These are phyloP conservation scores for Anastatica hierochuntica DNA, from an alignment of 345 rosid species.

Conservation along the genomic window DNA sequence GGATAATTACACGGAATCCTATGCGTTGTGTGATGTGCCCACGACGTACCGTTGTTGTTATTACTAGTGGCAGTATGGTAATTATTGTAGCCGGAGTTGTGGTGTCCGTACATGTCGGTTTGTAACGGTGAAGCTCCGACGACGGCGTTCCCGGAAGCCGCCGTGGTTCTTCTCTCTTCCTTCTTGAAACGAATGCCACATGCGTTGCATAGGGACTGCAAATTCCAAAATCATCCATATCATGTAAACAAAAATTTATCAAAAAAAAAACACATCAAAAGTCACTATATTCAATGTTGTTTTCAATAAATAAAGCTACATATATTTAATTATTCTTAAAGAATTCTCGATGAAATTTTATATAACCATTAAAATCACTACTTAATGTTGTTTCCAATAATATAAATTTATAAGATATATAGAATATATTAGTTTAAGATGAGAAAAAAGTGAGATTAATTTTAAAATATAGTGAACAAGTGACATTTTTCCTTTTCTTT, in stretches of 20 bases:
- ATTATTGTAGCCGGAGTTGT: slow-evolving; percentile 15
- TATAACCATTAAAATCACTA: too few species aligned
- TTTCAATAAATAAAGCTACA: slow-evolving; percentile 6
- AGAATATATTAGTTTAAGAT: too few species aligned
- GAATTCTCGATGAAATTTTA: too few species aligned
- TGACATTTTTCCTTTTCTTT: too few species aligned
- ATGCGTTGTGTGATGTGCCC: slow-evolving; percentile 37
- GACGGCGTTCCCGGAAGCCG: slow-evolving; percentile 28
- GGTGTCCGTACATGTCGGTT: slow-evolving; percentile 30
- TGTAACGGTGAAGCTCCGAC: slow-evolving; percentile 21
- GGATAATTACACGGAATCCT: slow-evolving; percentile 46
- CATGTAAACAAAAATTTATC: slow-evolving; percentile 7
- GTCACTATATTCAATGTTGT: slow-evolving; percentile 14
- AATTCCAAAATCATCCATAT: slow-evolving; percentile 17
- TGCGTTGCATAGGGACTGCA: slow-evolving; percentile 89
- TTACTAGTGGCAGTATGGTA: slow-evolving; percentile 14
- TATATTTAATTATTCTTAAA: background rate
- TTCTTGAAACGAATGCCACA: slow-evolving; percentile 93
- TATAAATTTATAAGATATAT: too few species aligned
- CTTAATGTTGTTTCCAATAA: too few species aligned
- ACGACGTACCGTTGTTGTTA: slow-evolving; percentile 21
- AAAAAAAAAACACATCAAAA: too few species aligned
- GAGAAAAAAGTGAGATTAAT: too few species aligned
- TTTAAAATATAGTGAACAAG: too few species aligned
- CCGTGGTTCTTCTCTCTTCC: slow-evolving; percentile 80